A percentile compares a stretch with the other conserved stretches of the same genome.
phyloP scores from a whole-genome alignment of 1,284 basidiomycete genomes.

The Ganoderma boninense region DNA sequence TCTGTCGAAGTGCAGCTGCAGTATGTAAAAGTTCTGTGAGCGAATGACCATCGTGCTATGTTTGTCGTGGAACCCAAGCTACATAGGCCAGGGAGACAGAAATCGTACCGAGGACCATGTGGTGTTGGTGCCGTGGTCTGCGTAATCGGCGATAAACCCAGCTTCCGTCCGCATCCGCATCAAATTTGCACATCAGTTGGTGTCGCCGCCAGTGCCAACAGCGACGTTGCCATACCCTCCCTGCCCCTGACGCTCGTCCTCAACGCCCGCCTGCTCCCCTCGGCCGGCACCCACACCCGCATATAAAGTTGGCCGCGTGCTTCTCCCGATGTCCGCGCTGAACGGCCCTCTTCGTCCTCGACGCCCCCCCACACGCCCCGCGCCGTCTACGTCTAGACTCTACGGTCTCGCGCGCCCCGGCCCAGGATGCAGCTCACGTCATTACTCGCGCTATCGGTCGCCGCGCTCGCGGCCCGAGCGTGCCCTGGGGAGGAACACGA shows the following conservation, averaged over 20 bases:
- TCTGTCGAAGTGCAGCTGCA: background rate
- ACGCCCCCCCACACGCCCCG: background rate
- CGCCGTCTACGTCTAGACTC: too few species aligned
- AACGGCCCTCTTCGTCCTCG: background rate
- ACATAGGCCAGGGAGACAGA: background rate
- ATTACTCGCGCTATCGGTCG: conserved; percentile 29
- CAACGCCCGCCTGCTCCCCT: background rate
- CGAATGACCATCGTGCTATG: background rate
- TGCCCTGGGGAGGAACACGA: conserved; percentile 38
- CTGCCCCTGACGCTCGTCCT: background rate
- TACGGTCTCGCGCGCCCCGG: background rate
- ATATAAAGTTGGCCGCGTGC: background rate
- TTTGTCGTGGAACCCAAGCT: background rate
- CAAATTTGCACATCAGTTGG: conserved; percentile 1
- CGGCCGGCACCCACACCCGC: background rate
- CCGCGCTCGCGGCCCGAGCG: conserved; percentile 31
- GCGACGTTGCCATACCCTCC: background rate
- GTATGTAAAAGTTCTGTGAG: background rate
- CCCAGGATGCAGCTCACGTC: conserved; percentile 27
- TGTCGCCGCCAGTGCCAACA: background rate
- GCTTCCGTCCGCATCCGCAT: conserved; percentile 5
- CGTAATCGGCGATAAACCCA: background rate
- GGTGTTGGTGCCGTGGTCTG: background rate
- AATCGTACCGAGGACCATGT: background rate
- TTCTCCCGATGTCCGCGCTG: background rate